Conservation (phyloP, 306 rosid species). For the Castanospermum australe region DNA sequence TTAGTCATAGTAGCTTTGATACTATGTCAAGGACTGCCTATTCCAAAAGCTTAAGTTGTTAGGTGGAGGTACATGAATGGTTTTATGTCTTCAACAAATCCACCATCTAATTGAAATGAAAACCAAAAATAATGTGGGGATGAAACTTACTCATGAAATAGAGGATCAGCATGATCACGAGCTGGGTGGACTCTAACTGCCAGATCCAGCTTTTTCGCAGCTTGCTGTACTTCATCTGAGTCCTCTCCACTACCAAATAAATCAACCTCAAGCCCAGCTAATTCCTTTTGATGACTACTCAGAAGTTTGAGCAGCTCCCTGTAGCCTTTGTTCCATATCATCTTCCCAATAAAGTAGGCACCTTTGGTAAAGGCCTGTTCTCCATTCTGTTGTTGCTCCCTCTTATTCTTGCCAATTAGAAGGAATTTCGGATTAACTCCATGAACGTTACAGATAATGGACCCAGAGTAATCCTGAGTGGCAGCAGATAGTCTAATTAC, state of each 20-base stretch:
- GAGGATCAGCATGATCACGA: slow-evolving; percentile 78
- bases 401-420: slow-evolving; percentile 72
- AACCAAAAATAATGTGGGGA: neutral
- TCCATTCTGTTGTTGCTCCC: slow-evolving; percentile 66
- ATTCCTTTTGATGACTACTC: slow-evolving; percentile 58
- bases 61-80: no score
- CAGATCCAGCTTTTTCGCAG: slow-evolving; percentile 64
- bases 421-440: slow-evolving; percentile 98
- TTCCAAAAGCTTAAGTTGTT: no score
- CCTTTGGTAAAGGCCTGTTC: slow-evolving; percentile 66
- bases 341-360: slow-evolving; percentile 93
- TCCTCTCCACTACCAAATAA: slow-evolving; percentile 95
- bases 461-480: slow-evolving; percentile 81
- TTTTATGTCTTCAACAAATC: no score
- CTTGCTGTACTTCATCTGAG: slow-evolving; percentile 64
- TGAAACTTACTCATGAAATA: slow-evolving; percentile 80
- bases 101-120: slow-evolving; percentile 1
- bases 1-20: no score
- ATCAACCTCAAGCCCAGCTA: slow-evolving; percentile 76
- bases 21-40: no score
- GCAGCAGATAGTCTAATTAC: slow-evolving; percentile 96
- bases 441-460: slow-evolving; percentile 86
- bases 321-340: slow-evolving; percentile 98
- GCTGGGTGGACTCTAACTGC: slow-evolving; percentile 77
- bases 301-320: slow-evolving; percentile 83